Conservation (phyloP, 495 filamentous ascomycete genomes). For the Articulospora tetracladia region DNA sequence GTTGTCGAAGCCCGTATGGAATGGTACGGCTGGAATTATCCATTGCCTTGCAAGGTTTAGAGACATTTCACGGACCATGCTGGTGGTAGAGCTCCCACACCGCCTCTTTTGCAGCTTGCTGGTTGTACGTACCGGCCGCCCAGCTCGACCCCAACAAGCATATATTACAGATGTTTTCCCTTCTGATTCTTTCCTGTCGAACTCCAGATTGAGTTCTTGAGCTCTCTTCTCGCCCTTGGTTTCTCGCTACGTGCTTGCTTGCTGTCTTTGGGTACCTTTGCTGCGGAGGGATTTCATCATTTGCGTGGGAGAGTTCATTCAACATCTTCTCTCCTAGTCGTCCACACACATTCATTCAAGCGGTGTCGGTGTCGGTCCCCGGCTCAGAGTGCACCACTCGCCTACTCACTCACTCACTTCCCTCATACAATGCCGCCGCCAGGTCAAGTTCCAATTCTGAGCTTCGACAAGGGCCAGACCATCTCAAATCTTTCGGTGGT, state of each 20-base stretch:
- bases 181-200: not conserved
- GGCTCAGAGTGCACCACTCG: no score
- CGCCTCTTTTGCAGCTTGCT: no score
- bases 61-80: not conserved
- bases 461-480: conserved; percentile 7
- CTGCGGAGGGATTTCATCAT: not conserved
- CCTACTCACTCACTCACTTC: not conserved
- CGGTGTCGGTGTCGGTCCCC: not conserved
- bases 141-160: no score
- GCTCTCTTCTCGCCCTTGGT: not conserved
- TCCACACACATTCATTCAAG: not conserved
- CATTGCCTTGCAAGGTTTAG: not conserved
- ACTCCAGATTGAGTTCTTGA: not conserved
- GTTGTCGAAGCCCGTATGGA: not conserved
- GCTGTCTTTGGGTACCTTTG: not conserved
- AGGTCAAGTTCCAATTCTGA: conserved; percentile 1
- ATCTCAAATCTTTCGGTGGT: conserved; percentile 11
- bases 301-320: not conserved
- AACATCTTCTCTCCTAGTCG: not conserved
- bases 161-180: not conserved
- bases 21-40: no score
- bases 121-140: not conserved
- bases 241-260: not conserved
- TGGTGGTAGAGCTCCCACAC: no score
- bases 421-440: conserved; percentile 1